Evolutionary conservation across 148 eudicot species (phyloP).

Genomic region (Rhododendron kiyosumense): DNA sequence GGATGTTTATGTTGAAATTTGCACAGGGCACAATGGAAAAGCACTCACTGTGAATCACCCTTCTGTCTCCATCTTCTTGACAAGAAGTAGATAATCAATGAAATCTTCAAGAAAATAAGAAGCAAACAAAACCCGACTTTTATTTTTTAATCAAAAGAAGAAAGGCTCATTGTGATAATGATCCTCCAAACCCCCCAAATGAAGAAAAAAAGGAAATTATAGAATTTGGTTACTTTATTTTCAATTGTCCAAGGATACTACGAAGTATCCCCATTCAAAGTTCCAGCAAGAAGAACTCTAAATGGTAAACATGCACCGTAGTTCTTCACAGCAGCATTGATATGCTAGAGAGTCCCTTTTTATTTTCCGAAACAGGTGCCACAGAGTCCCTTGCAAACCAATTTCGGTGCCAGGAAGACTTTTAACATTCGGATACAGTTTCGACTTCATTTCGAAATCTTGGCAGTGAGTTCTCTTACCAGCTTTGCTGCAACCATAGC

Average conservation of each 20-base stretch:
- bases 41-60: neutral
- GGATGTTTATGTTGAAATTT: neutral
- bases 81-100: neutral
- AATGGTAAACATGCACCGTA: neutral
- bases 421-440: neutral
- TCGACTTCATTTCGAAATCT: slow-evolving; percentile 58
- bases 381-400: neutral
- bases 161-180: neutral
- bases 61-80: neutral
- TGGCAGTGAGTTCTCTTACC: slow-evolving; percentile 84
- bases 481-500: slow-evolving; percentile 98
- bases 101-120: neutral
- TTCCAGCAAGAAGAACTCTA: neutral
- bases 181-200: neutral
- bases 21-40: neutral
- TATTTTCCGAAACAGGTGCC: neutral
- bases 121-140: neutral
- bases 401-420: neutral
- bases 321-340: neutral
- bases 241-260: neutral
- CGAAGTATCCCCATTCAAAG: neutral
- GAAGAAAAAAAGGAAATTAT: neutral
- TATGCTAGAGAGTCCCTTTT: neutral
- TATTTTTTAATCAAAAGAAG: neutral
- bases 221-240: neutral